A percentile compares a stretch with the other conserved stretches of the same genome.
Conservation (phyloP, 2,329 filamentous ascomycete genomes). For the Pseudocercospora vitis region DNA sequence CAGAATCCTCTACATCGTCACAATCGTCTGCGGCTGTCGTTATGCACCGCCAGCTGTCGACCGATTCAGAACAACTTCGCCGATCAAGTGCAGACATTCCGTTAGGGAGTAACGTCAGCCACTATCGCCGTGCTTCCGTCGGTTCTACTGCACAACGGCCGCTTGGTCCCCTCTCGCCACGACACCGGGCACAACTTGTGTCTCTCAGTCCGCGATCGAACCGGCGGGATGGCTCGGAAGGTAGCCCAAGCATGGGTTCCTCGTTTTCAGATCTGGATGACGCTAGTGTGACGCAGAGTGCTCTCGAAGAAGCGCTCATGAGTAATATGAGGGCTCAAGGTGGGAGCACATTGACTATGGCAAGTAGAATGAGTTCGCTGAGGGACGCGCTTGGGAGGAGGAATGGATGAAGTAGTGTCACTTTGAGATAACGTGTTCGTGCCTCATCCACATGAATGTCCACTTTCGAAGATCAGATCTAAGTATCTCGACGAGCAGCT, state of each 20-base stretch:
- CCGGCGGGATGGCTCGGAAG: slow-evolving; percentile 64
- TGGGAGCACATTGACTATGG: slow-evolving; percentile 31
- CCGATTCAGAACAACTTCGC: slow-evolving; percentile 10
- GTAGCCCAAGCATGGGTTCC: slow-evolving; percentile 77
- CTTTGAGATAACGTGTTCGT: too few relatives aligned
- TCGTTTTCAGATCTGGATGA: slow-evolving; percentile 86
- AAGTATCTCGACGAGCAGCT: too few relatives aligned
- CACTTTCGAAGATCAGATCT: too few relatives aligned
- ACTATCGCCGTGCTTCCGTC: slow-evolving; percentile 1
- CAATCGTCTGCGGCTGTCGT: slow-evolving; percentile 49
- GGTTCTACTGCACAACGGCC: slow-evolving; percentile 12
- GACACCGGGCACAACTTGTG: slow-evolving; percentile 59
- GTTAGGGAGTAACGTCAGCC: background rate
- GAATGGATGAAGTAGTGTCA: background rate
- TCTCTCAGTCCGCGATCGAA: slow-evolving; percentile 56
- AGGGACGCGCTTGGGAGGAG: slow-evolving; percentile 27
- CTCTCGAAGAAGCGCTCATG: slow-evolving; percentile 73
- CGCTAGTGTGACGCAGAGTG: slow-evolving; percentile 76
- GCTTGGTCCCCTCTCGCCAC: slow-evolving; percentile 47
- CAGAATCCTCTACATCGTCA: slow-evolving; percentile 23
- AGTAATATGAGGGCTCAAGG: slow-evolving; percentile 64
- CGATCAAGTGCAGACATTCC: slow-evolving; percentile 6
- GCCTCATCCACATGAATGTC: too few relatives aligned
- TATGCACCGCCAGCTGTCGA: slow-evolving; percentile 21
- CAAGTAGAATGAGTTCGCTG: slow-evolving; percentile 60